A percentile compares a stretch with the other conserved stretches of the same genome.
Evolutionary conservation across 1,284 basidiomycete species (phyloP).

Genomic region (Cutaneotrichosporon cavernicola): DNA sequence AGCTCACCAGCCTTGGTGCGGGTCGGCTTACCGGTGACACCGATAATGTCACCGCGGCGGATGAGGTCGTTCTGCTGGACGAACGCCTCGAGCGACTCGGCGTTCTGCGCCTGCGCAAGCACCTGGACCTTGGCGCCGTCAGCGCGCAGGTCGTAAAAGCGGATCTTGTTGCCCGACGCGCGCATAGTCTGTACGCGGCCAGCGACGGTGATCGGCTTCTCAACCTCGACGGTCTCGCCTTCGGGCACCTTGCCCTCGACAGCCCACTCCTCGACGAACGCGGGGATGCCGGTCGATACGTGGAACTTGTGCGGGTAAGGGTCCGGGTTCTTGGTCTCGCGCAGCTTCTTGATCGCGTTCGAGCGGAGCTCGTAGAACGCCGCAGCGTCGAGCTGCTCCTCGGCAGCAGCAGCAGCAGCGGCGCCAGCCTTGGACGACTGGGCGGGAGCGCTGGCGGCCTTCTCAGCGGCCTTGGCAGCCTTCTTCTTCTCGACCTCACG

Average conservation of each 20-base stretch:
- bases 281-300: conserved; percentile 73
- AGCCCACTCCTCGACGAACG: conserved; percentile 77
- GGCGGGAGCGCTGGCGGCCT: conserved; percentile 53
- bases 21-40: conserved; percentile 81
- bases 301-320: conserved; percentile 99
- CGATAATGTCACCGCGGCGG: conserved; percentile 93
- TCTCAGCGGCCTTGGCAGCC: conserved; percentile 72
- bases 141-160: conserved; percentile 91
- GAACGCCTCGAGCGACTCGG: conserved; percentile 64
- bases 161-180: conserved; percentile 75
- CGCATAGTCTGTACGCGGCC: conserved; percentile 92
- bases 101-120: conserved; percentile 87
- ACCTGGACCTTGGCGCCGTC: conserved; percentile 95
- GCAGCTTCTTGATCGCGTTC: conserved; percentile 80
- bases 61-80: conserved; percentile 76
- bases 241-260: conserved; percentile 65
- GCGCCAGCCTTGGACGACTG: conserved; percentile 52
- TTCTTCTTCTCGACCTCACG: conserved; percentile 81
- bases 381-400: conserved; percentile 53
- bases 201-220: conserved; percentile 62
- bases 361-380: conserved; percentile 96
- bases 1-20: conserved; percentile 97
- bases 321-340: conserved; percentile 79
- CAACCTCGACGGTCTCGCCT: conserved; percentile 34
- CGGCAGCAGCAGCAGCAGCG: conserved; percentile 33